phyloP scores from a whole-genome alignment of 768 basidiomycete genomes.

The Boletus sp. region DNA sequence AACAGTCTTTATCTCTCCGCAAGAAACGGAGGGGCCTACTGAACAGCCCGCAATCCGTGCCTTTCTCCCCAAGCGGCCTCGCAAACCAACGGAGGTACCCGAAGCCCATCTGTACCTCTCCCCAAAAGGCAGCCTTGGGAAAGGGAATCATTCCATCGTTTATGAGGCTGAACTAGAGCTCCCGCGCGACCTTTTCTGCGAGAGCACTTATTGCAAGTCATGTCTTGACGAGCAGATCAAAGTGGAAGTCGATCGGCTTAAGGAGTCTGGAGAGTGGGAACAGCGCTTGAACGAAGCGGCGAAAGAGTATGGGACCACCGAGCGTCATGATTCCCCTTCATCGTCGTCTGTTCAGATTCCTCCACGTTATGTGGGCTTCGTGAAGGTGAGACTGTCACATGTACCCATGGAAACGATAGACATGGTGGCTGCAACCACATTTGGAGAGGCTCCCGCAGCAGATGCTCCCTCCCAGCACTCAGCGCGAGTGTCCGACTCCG shows the following conservation, averaged over 20 bases:
- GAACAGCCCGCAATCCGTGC: conserved; percentile 28
- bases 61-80: conserved; percentile 26
- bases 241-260: conserved; percentile 9
- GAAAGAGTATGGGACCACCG: background rate
- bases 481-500: background rate
- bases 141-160: conserved; percentile 50
- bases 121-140: conserved; percentile 34
- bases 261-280: conserved; percentile 16
- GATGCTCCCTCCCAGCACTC: background rate
- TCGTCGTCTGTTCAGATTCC: background rate
- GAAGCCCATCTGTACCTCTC: conserved; percentile 51
- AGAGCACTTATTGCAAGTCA: conserved; percentile 34
- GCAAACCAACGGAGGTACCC: conserved; percentile 17
- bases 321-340: background rate
- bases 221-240: conserved; percentile 37
- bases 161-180: conserved; percentile 49
- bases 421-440: background rate
- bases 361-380: conserved; percentile 7
- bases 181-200: conserved; percentile 39
- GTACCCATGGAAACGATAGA: background rate
- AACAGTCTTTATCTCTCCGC: conserved; percentile 21
- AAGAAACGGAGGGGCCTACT: conserved; percentile 21
- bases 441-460: background rate
- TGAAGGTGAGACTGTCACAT: background rate
- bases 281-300: background rate